Percentiles rank a stretch among this genome's conserved stretches.
Conservation (phyloP, 2,329 filamentous ascomycete species). For the Penicillium aurantiogriseum region DNA sequence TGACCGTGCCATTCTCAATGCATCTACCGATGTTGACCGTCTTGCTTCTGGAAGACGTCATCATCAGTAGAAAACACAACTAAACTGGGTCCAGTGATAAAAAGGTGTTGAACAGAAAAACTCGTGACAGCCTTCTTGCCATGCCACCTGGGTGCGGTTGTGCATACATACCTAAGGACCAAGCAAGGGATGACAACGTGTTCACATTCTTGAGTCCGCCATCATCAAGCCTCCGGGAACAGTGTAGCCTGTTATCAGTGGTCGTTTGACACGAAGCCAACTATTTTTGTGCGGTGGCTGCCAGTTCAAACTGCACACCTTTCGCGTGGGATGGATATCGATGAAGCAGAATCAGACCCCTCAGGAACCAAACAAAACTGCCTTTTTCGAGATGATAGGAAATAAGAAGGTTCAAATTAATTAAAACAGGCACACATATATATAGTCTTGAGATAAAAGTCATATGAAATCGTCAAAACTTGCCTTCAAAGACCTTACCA, state of each 20-base stretch:
- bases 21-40: not conserved
- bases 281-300: not conserved
- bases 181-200: conserved; percentile 6
- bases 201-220: conserved; percentile 12
- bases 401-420: not conserved
- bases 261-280: not conserved
- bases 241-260: not conserved
- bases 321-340: not conserved
- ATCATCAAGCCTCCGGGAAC: conserved; percentile 1
- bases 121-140: not conserved
- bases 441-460: not conserved
- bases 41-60: not conserved
- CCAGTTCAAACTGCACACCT: not conserved
- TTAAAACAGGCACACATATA: not conserved
- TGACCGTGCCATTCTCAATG: not conserved
- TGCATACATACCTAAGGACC: conserved; percentile 13
- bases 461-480: not conserved
- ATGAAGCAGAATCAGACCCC: not conserved
- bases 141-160: not conserved
- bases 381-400: not conserved
- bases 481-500: not conserved
- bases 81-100: not conserved
- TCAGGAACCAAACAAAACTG: not conserved
- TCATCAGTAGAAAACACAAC: not conserved
- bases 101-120: not conserved